Evolutionary conservation across 1,284 basidiomycete species (phyloP), one percentile per base, ranked within the genome.

Genomic region (Fomitopsis betulina): DNA sequence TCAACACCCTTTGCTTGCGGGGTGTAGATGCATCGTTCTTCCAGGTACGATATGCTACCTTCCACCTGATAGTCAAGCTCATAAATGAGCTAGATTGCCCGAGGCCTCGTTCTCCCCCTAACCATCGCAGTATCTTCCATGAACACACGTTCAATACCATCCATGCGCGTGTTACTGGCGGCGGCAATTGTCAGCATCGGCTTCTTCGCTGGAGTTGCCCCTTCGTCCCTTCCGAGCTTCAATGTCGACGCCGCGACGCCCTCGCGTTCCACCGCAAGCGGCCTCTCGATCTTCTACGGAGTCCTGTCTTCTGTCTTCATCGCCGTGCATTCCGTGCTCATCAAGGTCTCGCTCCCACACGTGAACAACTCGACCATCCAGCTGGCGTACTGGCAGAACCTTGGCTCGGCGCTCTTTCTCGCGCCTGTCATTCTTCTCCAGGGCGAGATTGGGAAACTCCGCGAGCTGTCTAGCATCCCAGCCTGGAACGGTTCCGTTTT

Each of bases 11-110:
- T 15, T 91, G 89, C 67, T 75, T 91, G 55, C 79, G 87, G 42
- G 85, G 83, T 58, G 88, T 91, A 35, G 88, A 91, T 59, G 87
- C 89, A 0, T 86, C 86, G 0, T 91, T 87, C 72, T 91, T 89
- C 72, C 87, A 89, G 77, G 86, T 85, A 43, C 33, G 68, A 59
- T n/a, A 56, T 37, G 61, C 51, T 8, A 21, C 37, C 17, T 19
- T 42, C 17, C 19, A 30, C 27, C 27, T 30, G 27, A 3, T 12
- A 7, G 33, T 43, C 40, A 30, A 30, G 25, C 45, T 47, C 45
- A 27, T 17, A 10, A 40, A 19, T 49, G 19, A 27, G 33, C 35
- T 65, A 91, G 86, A 89, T 93, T 67, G 90, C 90, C 1, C 77
- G 90, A 60, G 90, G 90, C 0, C 79, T 93, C 53, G 84, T 89